Evolutionary conservation across 2,329 filamentous ascomycete genomes (phyloP), one percentile per base, ranked within the genome.

Genomic region (Colletotrichum gloeosporioides): DNA sequence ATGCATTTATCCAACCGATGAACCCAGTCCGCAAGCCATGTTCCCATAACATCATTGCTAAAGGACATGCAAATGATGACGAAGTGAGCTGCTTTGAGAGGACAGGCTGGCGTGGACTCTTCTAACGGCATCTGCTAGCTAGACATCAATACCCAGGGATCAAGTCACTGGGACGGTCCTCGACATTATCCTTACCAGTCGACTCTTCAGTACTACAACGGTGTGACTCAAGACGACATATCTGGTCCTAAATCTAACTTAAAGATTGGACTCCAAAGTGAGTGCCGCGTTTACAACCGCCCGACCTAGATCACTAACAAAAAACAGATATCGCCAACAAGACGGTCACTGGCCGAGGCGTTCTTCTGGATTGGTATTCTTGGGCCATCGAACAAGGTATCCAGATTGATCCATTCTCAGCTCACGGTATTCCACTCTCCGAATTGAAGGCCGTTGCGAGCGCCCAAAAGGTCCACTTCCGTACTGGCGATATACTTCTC

Each of bases 401-500:
- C 34, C 29, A 31, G 7, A 63, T 70, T 29, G 68, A 70, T 53
- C 36, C 25, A 13, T 63, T 70, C 34, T 70, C 36, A 10, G 36
- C 68, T 8, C 57, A 63, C 29, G 57, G 57, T 15, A 70, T 70
- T 49, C 68, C 68, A 13, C 36, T 70, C 10, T 63, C 57, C n/a
- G 55, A 70, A 22, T 36, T 63, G 16, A 22, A 70, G 22, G 57
- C 57, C 27, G 68, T 70, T 13, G 68, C 57, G 44, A 36, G 18
- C 4, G 34, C 57, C 5, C 57, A 70, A 22, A 53, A 63, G 13
- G 29, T 32, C 18, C 31, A 63, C 8, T 70, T 70, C 57, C 68
- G n/a, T 4, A 36, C 25, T 7, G 68, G 68, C 4, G 68, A 70
- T 15, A 63, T 63, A 22, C 68, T 70, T 31, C 86, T 92, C 76